A percentile compares a stretch with the other conserved stretches of the same genome.
phyloP scores from a whole-genome alignment of 169 alveolate species.

The Sarcocystis neurona region DNA sequence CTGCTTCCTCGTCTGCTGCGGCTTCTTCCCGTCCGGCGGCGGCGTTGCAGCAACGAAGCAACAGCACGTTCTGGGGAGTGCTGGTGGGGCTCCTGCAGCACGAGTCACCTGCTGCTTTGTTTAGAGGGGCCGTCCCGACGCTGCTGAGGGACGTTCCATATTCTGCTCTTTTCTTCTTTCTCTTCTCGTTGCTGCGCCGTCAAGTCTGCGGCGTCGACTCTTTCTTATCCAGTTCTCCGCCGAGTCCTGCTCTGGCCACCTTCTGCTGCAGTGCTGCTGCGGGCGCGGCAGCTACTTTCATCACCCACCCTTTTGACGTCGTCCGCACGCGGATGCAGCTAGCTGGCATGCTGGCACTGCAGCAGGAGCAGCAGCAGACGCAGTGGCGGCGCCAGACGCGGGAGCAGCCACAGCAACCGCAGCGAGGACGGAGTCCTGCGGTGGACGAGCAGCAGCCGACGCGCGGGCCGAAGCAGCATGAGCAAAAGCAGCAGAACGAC shows the following conservation, averaged over 20 bases:
- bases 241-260: conserved; percentile 46
- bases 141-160: conserved; percentile 66
- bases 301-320: conserved; percentile 73
- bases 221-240: conserved; percentile 5
- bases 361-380: conserved; percentile 8
- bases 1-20: background rate
- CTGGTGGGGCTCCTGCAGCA: conserved; percentile 31
- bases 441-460: background rate
- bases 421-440: too few species aligned
- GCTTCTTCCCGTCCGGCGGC: background rate
- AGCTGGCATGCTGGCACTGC: conserved; percentile 38
- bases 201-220: conserved; percentile 41
- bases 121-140: conserved; percentile 62
- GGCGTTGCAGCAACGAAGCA: background rate
- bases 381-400: background rate
- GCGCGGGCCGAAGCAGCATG: background rate
- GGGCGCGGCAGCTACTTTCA: conserved; percentile 64
- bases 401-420: too few species aligned
- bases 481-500: background rate
- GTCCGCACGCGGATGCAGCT: conserved; percentile 68
- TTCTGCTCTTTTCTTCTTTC: conserved; percentile 49
- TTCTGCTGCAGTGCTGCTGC: conserved; percentile 68
- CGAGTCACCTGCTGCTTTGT: conserved; percentile 58
- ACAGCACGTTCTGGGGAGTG: background rate
- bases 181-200: conserved; percentile 41